Conservation (phyloP, 805 yeast species). For the Blastobotrys attinorum region DNA sequence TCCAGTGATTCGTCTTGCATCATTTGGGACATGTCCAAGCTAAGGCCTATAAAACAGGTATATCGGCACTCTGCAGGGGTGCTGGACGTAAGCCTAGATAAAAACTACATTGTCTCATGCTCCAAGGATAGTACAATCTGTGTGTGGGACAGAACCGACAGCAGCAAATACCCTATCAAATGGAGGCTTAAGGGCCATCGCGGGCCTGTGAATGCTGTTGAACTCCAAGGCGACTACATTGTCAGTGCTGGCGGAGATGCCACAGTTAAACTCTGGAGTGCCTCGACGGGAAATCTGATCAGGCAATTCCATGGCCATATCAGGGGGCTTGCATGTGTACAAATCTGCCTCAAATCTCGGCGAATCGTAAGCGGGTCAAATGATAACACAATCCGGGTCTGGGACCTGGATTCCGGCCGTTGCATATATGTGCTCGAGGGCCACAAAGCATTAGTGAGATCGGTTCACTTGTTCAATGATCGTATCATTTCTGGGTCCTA, state of each 20-base stretch:
- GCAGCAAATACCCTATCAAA: slow-evolving; percentile 13
- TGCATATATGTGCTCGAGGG: slow-evolving; percentile 66
- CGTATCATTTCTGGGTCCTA: slow-evolving; percentile 30
- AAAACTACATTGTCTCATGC: slow-evolving; percentile 25
- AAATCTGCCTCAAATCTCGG: slow-evolving; percentile 60
- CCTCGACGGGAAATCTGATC: slow-evolving; percentile 57
- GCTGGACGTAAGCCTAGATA: slow-evolving; percentile 22
- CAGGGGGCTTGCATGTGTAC: slow-evolving; percentile 79
- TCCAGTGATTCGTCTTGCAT: slow-evolving; percentile 29
- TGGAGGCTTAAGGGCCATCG: slow-evolving; percentile 23
- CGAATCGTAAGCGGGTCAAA: slow-evolving; percentile 78
- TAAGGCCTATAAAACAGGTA: slow-evolving; percentile 19
- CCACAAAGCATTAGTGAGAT: slow-evolving; percentile 79
- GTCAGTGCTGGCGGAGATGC: slow-evolving; percentile 53
- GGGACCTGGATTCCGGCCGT: slow-evolving; percentile 72
- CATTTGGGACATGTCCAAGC: slow-evolving; percentile 23
- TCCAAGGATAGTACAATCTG: slow-evolving; percentile 29
- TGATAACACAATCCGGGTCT: slow-evolving; percentile 77
- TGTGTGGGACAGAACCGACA: slow-evolving; percentile 23
- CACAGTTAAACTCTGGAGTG: slow-evolving; percentile 76
- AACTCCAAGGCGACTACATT: slow-evolving; percentile 19
- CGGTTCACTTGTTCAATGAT: slow-evolving; percentile 22
- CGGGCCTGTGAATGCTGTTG: slow-evolving; percentile 33
- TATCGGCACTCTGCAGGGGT: slow-evolving; percentile 24
- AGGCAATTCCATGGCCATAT: slow-evolving; percentile 70